Percentiles rank a stretch among this genome's conserved stretches.
phyloP scores from a whole-genome alignment of 345 rosid species.

The Sonneratia alba region DNA sequence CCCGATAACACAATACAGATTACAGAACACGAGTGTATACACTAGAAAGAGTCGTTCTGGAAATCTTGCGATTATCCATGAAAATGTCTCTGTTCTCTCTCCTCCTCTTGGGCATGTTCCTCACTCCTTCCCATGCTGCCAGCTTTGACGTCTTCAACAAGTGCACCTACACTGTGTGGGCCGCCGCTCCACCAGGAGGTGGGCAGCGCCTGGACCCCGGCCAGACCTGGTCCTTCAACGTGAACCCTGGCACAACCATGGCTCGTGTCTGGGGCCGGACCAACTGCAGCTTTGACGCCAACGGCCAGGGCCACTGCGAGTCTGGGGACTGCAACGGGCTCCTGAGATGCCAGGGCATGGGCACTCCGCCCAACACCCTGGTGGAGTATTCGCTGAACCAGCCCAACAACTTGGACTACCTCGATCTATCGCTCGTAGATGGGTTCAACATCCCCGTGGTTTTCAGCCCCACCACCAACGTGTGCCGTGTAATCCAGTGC shows the following conservation, averaged over 20 bases:
- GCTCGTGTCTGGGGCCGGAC: slow-evolving; percentile 4
- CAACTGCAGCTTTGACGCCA: slow-evolving; percentile 2
- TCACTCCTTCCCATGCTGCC: neutral
- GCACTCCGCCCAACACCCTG: neutral
- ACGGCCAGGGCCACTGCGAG: neutral
- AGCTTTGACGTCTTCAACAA: neutral
- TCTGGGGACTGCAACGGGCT: neutral
- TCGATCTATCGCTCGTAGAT: neutral
- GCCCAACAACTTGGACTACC: neutral
- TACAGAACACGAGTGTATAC: no score
- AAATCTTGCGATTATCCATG: neutral
- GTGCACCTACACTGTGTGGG: slow-evolving; percentile 1
- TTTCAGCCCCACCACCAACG: slow-evolving; percentile 1
- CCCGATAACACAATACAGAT: neutral
- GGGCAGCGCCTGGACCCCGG: neutral
- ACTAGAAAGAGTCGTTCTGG: no score
- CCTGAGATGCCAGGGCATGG: neutral
- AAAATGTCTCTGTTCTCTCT: neutral
- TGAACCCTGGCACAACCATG: slow-evolving; percentile 4
- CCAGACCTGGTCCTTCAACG: neutral
- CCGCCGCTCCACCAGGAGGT: neutral
- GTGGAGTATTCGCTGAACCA: neutral
- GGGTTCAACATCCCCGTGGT: slow-evolving; percentile 4
- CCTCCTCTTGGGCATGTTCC: slow-evolving; percentile 2
- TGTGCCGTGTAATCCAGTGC: neutral